phyloP scores from a whole-genome alignment of 2,329 filamentous ascomycete genomes.

The Aschersonia sp. region DNA sequence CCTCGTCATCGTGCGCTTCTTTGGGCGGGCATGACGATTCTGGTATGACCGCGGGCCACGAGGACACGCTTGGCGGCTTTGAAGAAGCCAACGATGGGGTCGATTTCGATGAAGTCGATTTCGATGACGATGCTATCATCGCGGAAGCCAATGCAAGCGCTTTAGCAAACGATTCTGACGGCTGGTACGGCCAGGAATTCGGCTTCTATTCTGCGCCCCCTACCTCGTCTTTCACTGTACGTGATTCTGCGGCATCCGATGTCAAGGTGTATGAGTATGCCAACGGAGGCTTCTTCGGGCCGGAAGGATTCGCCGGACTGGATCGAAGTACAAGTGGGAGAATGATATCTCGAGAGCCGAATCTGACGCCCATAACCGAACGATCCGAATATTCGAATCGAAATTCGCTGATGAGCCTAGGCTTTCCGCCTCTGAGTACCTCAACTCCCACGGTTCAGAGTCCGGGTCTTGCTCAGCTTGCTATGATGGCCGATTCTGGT shows the following conservation, averaged over 20 bases:
- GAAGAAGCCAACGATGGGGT: conserved; percentile 5
- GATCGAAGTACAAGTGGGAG: conserved; percentile 61
- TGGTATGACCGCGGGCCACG: background rate
- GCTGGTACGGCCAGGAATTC: conserved; percentile 93
- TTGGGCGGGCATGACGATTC: conserved; percentile 2
- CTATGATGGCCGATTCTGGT: conserved; percentile 41
- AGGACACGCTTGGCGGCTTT: background rate
- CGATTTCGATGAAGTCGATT: conserved; percentile 34
- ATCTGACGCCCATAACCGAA: conserved; percentile 91
- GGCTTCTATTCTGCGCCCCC: conserved; percentile 70
- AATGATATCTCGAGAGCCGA: conserved; percentile 68
- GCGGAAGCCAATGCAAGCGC: conserved; percentile 91
- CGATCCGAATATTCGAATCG: conserved; percentile 91
- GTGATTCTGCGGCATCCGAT: conserved; percentile 19
- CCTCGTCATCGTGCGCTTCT: conserved; percentile 12
- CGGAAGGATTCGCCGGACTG: conserved; percentile 40
- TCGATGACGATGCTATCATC: conserved; percentile 82
- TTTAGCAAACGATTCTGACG: conserved; percentile 80
- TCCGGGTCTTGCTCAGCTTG: conserved; percentile 65
- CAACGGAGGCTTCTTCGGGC: conserved; percentile 82
- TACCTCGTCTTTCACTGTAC: conserved; percentile 26
- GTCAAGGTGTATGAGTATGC: conserved; percentile 41
- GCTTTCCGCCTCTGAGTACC: conserved; percentile 24
- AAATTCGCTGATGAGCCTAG: conserved; percentile 72
- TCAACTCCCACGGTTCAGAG: conserved; percentile 39